Evolutionary conservation across 805 yeast species (phyloP), one percentile per base, ranked within the genome.

Genomic region (Schwanniomyces polymorphus): DNA sequence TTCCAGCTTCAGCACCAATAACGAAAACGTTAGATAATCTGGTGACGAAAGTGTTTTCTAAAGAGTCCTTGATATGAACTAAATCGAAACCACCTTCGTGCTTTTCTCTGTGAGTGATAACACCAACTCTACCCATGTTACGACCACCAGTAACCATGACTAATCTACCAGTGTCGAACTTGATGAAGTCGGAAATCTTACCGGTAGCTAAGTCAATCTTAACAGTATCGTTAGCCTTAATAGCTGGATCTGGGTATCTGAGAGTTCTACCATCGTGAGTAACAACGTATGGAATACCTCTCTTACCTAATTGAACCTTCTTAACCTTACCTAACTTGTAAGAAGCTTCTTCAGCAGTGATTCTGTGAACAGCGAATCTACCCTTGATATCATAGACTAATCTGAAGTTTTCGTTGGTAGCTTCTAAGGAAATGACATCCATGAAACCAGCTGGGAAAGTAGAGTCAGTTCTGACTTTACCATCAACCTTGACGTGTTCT

Each of bases 201-300:
- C 97, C 97, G 60, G 97, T 77, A 63, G 92, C 96, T 70, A 92
- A 82, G 80, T 92, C 97, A 72, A 92, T 80, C 85, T 91, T 91
- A 72, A 92, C 97, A 65, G 98, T 88, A 82, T 92, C 99, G 85
- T 94, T 91, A 70, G 90, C 91, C 81, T 82, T 92, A 86, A 92
- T 85, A 64, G 79, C 76, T 79, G 99, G 99, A 74, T 92, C 98
- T 77, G 98, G 98, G 89, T 91, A 92, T 80, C 98, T 91, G 82
- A 92, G 80, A 73, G 99, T 92, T 86, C 99, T 91, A 79, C 99
- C 98, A 74, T 92, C 99, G 86, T 92, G 99, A 72, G 99, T 92
- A 64, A 92, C 98, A 70, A 88, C 86, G 87, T 89, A 92, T 72
- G 99, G 99, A 68, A 92, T 84, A 73, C 97, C 97, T 81, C 85